Evolutionary conservation across 306 rosid species (phyloP).

Genomic region (Mimosa bimucronata): DNA sequence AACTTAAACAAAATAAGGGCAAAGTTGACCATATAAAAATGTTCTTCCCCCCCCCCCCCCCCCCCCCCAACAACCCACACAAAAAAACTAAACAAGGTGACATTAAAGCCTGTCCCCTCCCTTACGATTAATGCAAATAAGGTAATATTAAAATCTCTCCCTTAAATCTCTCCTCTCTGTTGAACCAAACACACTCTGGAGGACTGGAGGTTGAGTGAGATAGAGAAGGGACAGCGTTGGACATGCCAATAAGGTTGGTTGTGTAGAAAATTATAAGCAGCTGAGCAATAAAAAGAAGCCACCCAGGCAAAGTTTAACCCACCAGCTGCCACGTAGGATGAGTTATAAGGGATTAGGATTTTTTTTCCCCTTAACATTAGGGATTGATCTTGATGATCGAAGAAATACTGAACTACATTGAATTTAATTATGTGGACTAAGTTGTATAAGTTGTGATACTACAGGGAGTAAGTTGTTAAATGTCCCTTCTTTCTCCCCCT

Average conservation of each 20-base stretch:
- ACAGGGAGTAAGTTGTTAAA: background rate
- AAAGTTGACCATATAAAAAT: too few species aligned
- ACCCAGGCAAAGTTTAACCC: background rate
- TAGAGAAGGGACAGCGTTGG: constrained; percentile 40
- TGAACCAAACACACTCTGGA: too few species aligned
- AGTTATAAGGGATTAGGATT: background rate
- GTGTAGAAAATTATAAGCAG: constrained; percentile 41
- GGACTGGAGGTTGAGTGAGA: constrained; percentile 36
- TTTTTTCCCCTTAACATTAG: background rate
- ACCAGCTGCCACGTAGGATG: too few species aligned
- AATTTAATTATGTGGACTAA: background rate
- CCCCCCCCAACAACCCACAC: too few species aligned
- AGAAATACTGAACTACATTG: background rate
- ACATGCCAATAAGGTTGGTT: constrained; percentile 46
- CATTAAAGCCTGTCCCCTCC: too few species aligned
- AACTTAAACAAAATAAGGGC: too few species aligned
- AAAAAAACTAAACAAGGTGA: too few species aligned
- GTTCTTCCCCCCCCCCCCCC: too few species aligned
- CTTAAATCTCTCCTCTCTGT: too few species aligned
- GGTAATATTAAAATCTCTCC: too few species aligned
- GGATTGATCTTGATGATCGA: background rate
- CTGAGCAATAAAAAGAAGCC: constrained; percentile 50
- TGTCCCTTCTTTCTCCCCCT: background rate
- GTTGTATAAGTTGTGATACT: background rate
- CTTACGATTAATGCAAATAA: too few species aligned